Base-by-base conservation (phyloP, 441 rosid species). In the Arabidopsis hybrid region DNA sequence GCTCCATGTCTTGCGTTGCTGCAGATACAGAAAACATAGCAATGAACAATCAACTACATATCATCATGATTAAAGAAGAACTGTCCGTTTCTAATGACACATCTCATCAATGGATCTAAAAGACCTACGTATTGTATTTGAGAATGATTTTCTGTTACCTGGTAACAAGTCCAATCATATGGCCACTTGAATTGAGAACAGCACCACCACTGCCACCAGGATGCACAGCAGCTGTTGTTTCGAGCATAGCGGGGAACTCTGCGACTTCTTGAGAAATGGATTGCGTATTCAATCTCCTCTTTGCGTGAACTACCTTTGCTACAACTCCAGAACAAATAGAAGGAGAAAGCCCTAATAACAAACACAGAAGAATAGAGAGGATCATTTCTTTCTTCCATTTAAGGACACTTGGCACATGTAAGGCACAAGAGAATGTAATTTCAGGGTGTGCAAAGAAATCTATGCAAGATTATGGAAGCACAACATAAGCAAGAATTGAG, bases 191-290 rank as follows among this genome's bases (percentile, higher is more conserved):
- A 80, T 91, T 89, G 81, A 90, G 81, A 70, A 93, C 92, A 60
- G 97, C 96, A 72, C 97, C 97, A 32, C 99, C 98, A 79, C 98
- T 95, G 14, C 95, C 92, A 74, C 98, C 98, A 6, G 97, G 93
- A 78, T 93, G 92, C 69, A 95, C 94, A 65, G 98, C 88, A 80
- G 98, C 97, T 5, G 98, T 96, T 46, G 97, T 96, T 81, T 96
- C 98, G 2, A 96, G 90, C 99, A 93, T 96, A 21, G 85, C 95
- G 2, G 98, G 96, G 72, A 84, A 65, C 39, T 70, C 64, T 56
- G 81, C 75, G 51, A 75, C 71, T 42, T 42, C 68, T 55, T 70
- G 83, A 1, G 53, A 59, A 69, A 58, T 34, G 38, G 86, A 80
- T 70, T 74, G 79, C 65, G 71, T 45, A 63, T 71, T 65, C 34